These are phyloP conservation scores for Fistulinella cinereoalba DNA, from an alignment of 1,284 basidiomycete genomes.

Conservation along the genomic window DNA sequence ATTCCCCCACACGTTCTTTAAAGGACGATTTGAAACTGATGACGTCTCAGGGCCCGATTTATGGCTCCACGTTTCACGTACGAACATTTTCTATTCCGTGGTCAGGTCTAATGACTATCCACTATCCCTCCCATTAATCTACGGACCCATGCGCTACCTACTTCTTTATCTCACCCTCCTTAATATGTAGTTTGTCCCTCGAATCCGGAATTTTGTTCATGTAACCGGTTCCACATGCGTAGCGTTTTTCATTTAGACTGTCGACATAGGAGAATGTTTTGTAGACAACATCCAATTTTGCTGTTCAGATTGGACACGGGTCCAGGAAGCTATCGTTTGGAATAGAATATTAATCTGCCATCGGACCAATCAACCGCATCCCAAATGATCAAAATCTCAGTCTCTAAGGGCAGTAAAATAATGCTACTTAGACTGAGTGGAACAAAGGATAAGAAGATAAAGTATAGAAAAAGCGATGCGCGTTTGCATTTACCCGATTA, in stretches of 20 bases:
- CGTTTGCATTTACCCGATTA: not conserved
- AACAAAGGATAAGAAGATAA: slow-evolving; percentile 6
- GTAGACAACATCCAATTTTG: no score
- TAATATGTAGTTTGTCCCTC: no score
- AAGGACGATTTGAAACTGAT: not conserved
- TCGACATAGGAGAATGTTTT: no score
- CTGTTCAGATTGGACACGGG: no score
- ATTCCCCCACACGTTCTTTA: not conserved
- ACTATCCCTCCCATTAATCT: not conserved
- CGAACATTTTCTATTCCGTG: not conserved
- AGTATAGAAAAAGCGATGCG: slow-evolving; percentile 1
- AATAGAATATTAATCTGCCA: no score
- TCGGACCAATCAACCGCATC: not conserved
- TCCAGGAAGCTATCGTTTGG: no score
- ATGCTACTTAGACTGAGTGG: slow-evolving; percentile 1
- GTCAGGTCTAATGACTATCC: not conserved
- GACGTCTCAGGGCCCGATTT: not conserved
- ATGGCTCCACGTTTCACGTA: not conserved
- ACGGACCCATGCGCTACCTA: slow-evolving; percentile 5
- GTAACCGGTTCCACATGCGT: no score
- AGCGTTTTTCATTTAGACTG: no score
- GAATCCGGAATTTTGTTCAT: no score
- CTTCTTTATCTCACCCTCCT: not conserved
- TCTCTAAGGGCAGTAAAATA: not conserved
- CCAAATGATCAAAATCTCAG: not conserved